phyloP scores from a whole-genome alignment of 1,284 basidiomycete genomes.

The Lentinula novae-zelandiae region DNA sequence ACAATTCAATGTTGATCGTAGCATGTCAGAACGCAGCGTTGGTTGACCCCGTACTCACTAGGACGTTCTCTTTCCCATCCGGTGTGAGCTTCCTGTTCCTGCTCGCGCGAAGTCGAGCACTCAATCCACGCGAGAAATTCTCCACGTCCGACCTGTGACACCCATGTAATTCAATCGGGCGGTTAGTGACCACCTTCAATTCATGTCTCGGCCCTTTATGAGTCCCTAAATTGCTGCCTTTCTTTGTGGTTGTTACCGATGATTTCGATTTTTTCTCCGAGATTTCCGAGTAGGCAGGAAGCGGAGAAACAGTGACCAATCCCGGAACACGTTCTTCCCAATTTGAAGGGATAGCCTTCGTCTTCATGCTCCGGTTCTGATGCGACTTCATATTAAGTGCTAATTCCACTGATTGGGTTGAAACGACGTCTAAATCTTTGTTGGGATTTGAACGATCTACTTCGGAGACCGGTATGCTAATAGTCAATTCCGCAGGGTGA shows the following conservation, averaged over 20 bases:
- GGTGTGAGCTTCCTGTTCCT: neutral
- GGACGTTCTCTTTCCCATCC: conserved; percentile 2
- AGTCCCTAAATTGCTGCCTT: neutral
- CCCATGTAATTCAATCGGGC: too few relatives aligned
- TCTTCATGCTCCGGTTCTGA: neutral
- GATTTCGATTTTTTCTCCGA: neutral
- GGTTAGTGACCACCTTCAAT: neutral
- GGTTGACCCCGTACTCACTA: neutral
- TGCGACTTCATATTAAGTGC: neutral
- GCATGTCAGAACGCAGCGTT: neutral
- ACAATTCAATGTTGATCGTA: too few relatives aligned
- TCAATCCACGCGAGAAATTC: neutral
- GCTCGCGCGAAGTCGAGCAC: neutral
- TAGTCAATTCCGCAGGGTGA: neutral
- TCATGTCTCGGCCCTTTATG: neutral
- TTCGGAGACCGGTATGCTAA: neutral
- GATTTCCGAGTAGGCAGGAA: neutral
- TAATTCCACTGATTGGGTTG: neutral
- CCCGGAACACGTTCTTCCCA: neutral
- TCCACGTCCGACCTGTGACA: neutral
- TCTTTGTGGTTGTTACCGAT: neutral
- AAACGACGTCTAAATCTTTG: neutral
- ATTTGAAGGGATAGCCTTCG: neutral
- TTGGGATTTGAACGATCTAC: neutral
- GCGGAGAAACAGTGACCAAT: neutral